Evolutionary conservation across 257 asterid species (phyloP), one percentile per base, ranked within the genome.

Genomic region (Schizonepeta tenuifolia): DNA sequence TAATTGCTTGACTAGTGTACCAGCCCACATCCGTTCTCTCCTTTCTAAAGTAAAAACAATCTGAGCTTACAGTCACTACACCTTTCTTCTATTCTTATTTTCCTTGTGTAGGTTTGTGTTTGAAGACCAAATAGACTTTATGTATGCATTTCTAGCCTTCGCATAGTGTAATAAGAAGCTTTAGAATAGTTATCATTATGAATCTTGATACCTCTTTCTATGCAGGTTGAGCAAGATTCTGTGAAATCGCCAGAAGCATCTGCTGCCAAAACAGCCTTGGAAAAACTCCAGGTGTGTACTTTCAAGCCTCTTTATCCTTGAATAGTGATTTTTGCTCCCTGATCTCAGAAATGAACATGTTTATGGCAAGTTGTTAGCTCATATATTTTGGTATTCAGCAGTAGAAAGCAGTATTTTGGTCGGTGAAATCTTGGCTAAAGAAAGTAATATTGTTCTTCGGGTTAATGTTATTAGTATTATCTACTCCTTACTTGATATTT

Each of bases 71-170:
- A 46, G 22, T 70, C 31, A 40, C 13, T 4, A 8, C 24, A 41
- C 24, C 14, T 43, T 8, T 47, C 44, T 58, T 43, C 38, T 35
- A 11, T 54, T 18, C n/a, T 51, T 40, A 40, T 24, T 65, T 77
- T 56, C 50, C 35, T 72, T 79, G 18, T 79, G 80, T 77, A 89
- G 96, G 82, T 94, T 77, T 84, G 97, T 91, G 47, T 94, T 93
- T 82, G 98, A 93, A 83, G 92, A 93, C 84, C 98, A 93, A 81
- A 91, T 93, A 76, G 97, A 91, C 67, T 93, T 93, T 78, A 89
- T 87, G 96, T 90, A 77, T 14, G 91, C 78, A 28, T 41, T 56
- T 71, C 49, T 35, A 79, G 51, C 71, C 21, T 65, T 7, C 18
- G 13, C 47, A 50, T 41, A 51, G 22, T 26, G 24, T 47, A 49